A percentile compares a stretch with the other conserved stretches of the same genome.
These are phyloP conservation scores for Pyrenophora teres DNA, from an alignment of 2,329 filamentous ascomycete genomes.

Conservation along the genomic window DNA sequence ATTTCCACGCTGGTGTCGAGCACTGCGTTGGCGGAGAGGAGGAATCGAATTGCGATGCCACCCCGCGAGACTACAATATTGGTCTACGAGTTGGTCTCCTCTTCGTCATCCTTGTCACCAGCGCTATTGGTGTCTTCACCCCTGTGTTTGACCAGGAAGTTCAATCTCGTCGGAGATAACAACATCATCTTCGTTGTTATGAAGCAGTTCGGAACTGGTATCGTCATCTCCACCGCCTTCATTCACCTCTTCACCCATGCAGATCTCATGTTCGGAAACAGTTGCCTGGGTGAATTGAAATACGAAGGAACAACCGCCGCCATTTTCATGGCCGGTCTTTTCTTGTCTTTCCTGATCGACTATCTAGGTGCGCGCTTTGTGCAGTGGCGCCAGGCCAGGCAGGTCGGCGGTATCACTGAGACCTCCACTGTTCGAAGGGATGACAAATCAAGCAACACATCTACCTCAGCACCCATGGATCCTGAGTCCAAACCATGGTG, in stretches of 20 bases:
- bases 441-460: conserved; percentile 18
- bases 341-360: conserved; percentile 74
- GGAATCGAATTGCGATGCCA: conserved; percentile 55
- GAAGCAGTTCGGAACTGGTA: conserved; percentile 74
- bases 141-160: conserved; percentile 66
- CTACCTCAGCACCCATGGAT: conserved; percentile 15
- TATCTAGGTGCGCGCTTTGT: conserved; percentile 67
- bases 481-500: conserved; percentile 22
- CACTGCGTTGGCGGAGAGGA: conserved; percentile 61
- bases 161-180: conserved; percentile 58
- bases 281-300: conserved; percentile 67
- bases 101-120: conserved; percentile 72
- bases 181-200: conserved; percentile 63
- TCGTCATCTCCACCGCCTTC: conserved; percentile 73
- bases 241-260: conserved; percentile 75
- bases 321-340: conserved; percentile 74
- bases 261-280: conserved; percentile 71
- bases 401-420: not conserved
- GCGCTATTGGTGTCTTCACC: conserved; percentile 69
- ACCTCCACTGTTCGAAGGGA: not conserved
- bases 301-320: conserved; percentile 74
- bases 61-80: conserved; percentile 67
- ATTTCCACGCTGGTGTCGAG: conserved; percentile 76
- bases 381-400: conserved; percentile 38
- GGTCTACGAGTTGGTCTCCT: conserved; percentile 70